Evolutionary conservation across 2,329 filamentous ascomycete species (phyloP), one percentile per base, ranked within the genome.

Genomic region (Aspergillus sp.): DNA sequence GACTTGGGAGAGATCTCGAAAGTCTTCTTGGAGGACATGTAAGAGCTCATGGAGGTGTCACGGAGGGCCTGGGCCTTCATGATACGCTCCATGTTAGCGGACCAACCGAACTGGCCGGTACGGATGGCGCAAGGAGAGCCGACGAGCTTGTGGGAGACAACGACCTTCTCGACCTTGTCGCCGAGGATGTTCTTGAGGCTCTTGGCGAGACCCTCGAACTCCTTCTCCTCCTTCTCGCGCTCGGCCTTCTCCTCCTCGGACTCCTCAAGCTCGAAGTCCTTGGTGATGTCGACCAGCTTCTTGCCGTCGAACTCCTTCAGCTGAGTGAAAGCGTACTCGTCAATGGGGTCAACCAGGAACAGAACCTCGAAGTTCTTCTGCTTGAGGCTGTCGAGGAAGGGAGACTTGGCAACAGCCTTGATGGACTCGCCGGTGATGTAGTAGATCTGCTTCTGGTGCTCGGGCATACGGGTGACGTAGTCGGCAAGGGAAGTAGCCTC

Each of bases 11-110:
- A 98, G 82, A 99, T 98, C 86, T 99, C 95, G 72, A 99, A 98
- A 32, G 95, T 99, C 92, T 99, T 99, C 93, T 99, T 99, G 79
- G 94, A 98, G 69, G 92, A 96, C 95, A 99, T 99, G 91, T 99
- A 99, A 74, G 92, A 96, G 83, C 88, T 92, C 95, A 99, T 99
- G 75, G 93, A 97, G 71, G 95, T 99, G 85, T 99, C 95, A 84
- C 95, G 95, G 76, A 99, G 94, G 76, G 95, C 95, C 87, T 99
- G 95, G 28, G 95, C 95, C 90, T 99, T 99, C 95, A 99, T 99
- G 89, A 99, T 99, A 86, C 95, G 95, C 88, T 99, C 95, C 95
- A 99, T 99, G 89, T 99, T 99, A 79, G 95, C 95, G 60, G 94
- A 98, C 95, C 95, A 99, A 83, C 95, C 95, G 81, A 99, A 99